Percentiles rank a stretch among this genome's conserved stretches.
Evolutionary conservation across 345 rosid species (phyloP).

Genomic region (Melastoma malabathricum): DNA sequence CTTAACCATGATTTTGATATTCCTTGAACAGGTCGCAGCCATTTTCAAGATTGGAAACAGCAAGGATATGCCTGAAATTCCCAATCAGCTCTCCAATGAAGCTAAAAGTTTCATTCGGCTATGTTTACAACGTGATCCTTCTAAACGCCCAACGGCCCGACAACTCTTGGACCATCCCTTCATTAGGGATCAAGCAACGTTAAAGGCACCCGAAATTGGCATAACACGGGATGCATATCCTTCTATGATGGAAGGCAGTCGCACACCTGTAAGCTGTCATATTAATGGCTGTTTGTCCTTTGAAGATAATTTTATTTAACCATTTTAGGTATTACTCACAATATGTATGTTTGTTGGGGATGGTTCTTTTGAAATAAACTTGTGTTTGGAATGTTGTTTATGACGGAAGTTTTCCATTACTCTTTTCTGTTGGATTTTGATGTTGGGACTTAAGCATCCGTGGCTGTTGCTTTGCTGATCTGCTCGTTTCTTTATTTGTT

Average conservation of each 20-base stretch:
- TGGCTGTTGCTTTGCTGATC: no score
- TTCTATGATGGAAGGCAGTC: slow-evolving; percentile 50
- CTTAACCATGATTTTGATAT: slow-evolving; percentile 2
- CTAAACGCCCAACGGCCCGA: slow-evolving; percentile 70
- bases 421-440: no score
- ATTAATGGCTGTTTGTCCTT: neutral
- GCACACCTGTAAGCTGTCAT: slow-evolving; percentile 42
- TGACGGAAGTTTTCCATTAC: no score
- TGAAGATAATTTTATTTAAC: neutral
- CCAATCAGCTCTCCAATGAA: slow-evolving; percentile 76
- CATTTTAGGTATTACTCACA: no score
- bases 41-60: slow-evolving; percentile 95
- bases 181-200: slow-evolving; percentile 43
- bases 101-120: slow-evolving; percentile 62
- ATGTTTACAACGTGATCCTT: slow-evolving; percentile 83
- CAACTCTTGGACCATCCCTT: slow-evolving; percentile 72
- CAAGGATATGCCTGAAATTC: slow-evolving; percentile 84
- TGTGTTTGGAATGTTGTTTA: no score
- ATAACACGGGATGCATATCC: slow-evolving; percentile 43
- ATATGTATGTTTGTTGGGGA: no score
- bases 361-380: no score
- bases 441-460: no score
- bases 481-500: no score
- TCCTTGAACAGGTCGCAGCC: slow-evolving; percentile 71
- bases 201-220: slow-evolving; percentile 33